Conservation (phyloP, 495 filamentous ascomycete species). For the Tuber borchii region DNA sequence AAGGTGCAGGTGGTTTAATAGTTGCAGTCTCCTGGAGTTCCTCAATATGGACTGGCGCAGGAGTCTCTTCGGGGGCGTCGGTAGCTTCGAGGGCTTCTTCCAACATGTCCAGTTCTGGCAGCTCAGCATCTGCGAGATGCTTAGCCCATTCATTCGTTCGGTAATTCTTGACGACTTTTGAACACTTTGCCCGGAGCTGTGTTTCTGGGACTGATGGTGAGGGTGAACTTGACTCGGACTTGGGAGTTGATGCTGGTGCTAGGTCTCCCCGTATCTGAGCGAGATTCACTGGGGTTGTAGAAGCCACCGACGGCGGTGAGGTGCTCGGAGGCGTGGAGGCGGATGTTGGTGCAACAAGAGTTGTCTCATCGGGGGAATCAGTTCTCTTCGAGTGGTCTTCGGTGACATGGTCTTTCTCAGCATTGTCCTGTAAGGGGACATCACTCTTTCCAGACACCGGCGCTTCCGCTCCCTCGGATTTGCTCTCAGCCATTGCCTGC, state of each 20-base stretch:
- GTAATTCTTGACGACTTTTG: slow-evolving; percentile 70
- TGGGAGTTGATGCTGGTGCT: slow-evolving; percentile 33
- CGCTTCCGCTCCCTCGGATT: background rate
- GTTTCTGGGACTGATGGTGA: slow-evolving; percentile 10
- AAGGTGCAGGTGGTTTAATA: slow-evolving; percentile 44
- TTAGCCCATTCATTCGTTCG: slow-evolving; percentile 97
- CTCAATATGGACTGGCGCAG: slow-evolving; percentile 58
- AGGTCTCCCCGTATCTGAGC: slow-evolving; percentile 15
- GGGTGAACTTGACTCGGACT: slow-evolving; percentile 13
- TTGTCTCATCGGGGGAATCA: slow-evolving; percentile 18
- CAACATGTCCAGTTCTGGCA: slow-evolving; percentile 62
- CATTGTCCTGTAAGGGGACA: background rate
- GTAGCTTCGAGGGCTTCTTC: slow-evolving; percentile 35
- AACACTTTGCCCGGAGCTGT: slow-evolving; percentile 42
- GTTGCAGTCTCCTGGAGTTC: slow-evolving; percentile 66
- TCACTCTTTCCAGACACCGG: background rate
- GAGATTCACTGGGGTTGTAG: background rate
- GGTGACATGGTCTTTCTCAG: slow-evolving; percentile 19
- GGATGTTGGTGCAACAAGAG: background rate
- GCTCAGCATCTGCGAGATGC: slow-evolving; percentile 70
- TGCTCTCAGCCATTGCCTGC: background rate
- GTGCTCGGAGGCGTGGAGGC: slow-evolving; percentile 16
- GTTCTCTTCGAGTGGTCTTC: slow-evolving; percentile 26
- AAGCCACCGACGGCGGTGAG: slow-evolving; percentile 17
- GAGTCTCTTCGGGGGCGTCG: slow-evolving; percentile 49